phyloP scores from a whole-genome alignment of 2,329 filamentous ascomycete species.

The Neofusicoccum kwambonambiense region DNA sequence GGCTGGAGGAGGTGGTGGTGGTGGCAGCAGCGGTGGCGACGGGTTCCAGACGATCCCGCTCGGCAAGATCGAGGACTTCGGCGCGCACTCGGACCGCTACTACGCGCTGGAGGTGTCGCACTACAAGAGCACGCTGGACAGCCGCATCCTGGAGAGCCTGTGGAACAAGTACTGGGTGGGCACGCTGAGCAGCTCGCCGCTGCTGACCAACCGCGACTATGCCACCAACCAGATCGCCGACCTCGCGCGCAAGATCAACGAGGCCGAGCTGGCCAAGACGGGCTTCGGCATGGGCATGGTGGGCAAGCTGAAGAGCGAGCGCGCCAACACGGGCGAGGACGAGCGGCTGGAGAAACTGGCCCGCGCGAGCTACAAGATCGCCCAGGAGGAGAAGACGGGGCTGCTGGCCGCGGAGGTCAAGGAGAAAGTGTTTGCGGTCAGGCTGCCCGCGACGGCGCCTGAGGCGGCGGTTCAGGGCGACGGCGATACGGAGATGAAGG shows the following conservation, averaged over 20 bases:
- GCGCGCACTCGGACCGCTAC: constrained; percentile 85
- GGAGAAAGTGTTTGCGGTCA: constrained; percentile 54
- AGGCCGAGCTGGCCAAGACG: constrained; percentile 53
- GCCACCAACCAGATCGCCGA: constrained; percentile 90
- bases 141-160: constrained; percentile 78
- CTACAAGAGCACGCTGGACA: constrained; percentile 91
- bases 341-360: constrained; percentile 59
- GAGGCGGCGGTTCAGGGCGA: background rate
- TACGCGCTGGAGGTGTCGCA: constrained; percentile 89
- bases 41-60: constrained; percentile 78
- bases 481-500: constrained; percentile 18
- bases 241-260: constrained; percentile 75
- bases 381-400: constrained; percentile 62
- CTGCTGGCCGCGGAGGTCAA: constrained; percentile 63
- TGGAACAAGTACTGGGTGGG: constrained; percentile 99
- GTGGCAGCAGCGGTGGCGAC: constrained; percentile 39
- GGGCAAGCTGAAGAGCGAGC: constrained; percentile 25
- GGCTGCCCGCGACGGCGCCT: background rate
- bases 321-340: constrained; percentile 37
- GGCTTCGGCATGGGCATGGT: constrained; percentile 22
- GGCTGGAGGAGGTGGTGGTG: background rate
- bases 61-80: constrained; percentile 94
- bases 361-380: constrained; percentile 61
- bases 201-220: constrained; percentile 91
- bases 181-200: constrained; percentile 85